Conservation (phyloP, 2,329 filamentous ascomycete species). For the Bipolaris cookei region DNA sequence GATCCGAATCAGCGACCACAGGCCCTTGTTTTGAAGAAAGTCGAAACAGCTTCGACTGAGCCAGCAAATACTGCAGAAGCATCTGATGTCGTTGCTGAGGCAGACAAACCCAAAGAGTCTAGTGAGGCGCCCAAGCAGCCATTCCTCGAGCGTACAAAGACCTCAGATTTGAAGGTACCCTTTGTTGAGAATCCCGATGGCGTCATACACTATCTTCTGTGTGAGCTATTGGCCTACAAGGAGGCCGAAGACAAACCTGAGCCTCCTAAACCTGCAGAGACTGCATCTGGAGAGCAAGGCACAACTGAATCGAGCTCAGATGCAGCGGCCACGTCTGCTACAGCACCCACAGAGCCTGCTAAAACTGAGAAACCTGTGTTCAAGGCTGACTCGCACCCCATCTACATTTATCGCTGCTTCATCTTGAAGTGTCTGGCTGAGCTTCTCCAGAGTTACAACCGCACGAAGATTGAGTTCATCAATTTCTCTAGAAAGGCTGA, state of each 20-base stretch:
- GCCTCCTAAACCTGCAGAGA: constrained; percentile 52
- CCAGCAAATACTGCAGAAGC: constrained; percentile 19
- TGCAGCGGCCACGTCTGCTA: constrained; percentile 12
- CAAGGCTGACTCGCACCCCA: constrained; percentile 91
- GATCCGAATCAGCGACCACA: constrained; percentile 62
- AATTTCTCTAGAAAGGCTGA: constrained; percentile 96
- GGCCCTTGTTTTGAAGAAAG: constrained; percentile 59
- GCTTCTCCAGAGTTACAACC: constrained; percentile 87
- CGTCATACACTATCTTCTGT: constrained; percentile 92
- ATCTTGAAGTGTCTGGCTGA: constrained; percentile 90
- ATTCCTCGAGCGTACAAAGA: constrained; percentile 70
- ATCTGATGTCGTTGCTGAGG: constrained; percentile 42
- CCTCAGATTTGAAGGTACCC: constrained; percentile 76
- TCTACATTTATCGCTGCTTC: constrained; percentile 96
- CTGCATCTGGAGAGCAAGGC: constrained; percentile 38
- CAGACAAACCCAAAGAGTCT: constrained; percentile 44
- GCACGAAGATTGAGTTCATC: constrained; percentile 97
- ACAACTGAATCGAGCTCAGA: constrained; percentile 15
- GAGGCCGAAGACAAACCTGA: constrained; percentile 87
- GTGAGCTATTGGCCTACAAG: constrained; percentile 87
- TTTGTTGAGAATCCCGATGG: constrained; percentile 92
- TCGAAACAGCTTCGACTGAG: constrained; percentile 41
- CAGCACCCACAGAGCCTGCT: constrained; percentile 21
- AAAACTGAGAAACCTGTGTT: constrained; percentile 74
- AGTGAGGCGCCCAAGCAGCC: constrained; percentile 46